These are phyloP conservation scores for Clohesyomyces aquaticus DNA, from an alignment of 495 filamentous ascomycete genomes.

Conservation along the genomic window DNA sequence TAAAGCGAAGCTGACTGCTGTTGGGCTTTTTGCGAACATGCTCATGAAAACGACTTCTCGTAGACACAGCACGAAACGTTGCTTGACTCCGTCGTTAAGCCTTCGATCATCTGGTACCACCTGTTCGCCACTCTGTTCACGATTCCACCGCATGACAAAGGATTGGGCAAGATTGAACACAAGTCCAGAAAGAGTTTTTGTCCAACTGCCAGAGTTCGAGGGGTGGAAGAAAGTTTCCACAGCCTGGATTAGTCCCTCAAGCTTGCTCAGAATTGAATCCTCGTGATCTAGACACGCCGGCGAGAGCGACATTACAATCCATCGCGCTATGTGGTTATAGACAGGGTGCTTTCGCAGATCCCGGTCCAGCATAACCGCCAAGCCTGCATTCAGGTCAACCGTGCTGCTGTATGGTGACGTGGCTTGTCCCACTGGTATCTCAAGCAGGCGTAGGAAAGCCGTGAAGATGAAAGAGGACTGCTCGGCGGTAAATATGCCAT, in stretches of 20 bases:
- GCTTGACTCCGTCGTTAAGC: conserved; percentile 79
- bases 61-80: conserved; percentile 86
- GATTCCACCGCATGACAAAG: conserved; percentile 97
- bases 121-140: conserved; percentile 89
- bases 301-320: conserved; percentile 93
- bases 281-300: conserved; percentile 77
- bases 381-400: conserved; percentile 79
- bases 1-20: conserved; percentile 86
- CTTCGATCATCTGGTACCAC: conserved; percentile 77
- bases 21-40: conserved; percentile 91
- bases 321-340: conserved; percentile 88
- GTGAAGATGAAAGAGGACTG: conserved; percentile 94
- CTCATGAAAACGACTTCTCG: conserved; percentile 98
- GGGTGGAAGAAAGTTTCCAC: conserved; percentile 99
- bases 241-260: conserved; percentile 93
- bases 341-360: conserved; percentile 92
- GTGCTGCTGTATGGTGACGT: conserved; percentile 84
- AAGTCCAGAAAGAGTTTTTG: conserved; percentile 83
- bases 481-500: conserved; percentile 89
- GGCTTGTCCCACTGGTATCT: conserved; percentile 96
- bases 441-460: conserved; percentile 81
- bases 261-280: conserved; percentile 77
- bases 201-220: conserved; percentile 93
- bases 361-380: conserved; percentile 83
- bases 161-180: conserved; percentile 93